These are phyloP conservation scores for Piromyces finnis DNA, from an alignment of 192 early-diverging fungal genomes.

Conservation along the genomic window DNA sequence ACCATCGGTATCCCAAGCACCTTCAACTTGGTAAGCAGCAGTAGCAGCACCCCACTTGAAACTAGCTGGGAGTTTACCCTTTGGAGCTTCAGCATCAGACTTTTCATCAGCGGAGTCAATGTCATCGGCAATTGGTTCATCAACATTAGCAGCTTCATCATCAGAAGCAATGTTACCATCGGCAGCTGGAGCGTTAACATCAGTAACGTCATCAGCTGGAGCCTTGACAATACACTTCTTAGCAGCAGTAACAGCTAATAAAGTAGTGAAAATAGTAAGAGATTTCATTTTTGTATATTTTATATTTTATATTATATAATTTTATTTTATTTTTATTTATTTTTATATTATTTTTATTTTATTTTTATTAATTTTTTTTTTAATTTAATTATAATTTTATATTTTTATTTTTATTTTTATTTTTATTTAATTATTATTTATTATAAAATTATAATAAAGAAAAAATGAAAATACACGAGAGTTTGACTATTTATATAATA, in stretches of 20 bases:
- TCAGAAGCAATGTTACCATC: background rate
- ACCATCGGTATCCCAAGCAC: conserved; percentile 17
- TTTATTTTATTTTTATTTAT: no score
- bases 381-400: no score
- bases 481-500: no score
- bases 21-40: conserved; percentile 21
- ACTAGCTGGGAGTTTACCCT: background rate
- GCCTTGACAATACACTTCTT: background rate
- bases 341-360: no score
- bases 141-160: background rate
- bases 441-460: no score
- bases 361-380: no score
- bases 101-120: background rate
- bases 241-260: background rate
- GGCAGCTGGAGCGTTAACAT: background rate
- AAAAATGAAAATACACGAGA: no score
- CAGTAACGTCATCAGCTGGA: background rate
- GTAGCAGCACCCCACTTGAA: conserved; percentile 10
- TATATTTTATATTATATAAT: no score
- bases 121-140: background rate
- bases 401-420: no score
- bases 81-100: background rate
- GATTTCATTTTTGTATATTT: background rate
- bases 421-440: no score
- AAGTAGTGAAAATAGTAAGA: background rate